Evolutionary conservation across 768 basidiomycete species (phyloP).

Genomic region (Strobilomyces echinocephalus): DNA sequence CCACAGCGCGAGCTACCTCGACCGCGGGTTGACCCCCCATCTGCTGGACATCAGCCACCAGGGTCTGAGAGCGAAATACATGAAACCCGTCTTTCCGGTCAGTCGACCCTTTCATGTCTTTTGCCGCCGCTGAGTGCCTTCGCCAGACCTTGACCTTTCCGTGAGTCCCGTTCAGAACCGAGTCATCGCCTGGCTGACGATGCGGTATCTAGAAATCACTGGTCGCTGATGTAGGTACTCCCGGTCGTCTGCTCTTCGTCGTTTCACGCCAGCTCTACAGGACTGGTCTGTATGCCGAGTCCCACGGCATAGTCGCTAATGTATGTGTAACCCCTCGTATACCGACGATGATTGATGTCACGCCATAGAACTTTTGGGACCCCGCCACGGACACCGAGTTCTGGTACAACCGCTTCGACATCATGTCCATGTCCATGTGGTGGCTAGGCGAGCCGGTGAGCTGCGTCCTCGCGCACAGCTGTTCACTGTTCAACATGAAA

Average conservation of each 20-base stretch:
- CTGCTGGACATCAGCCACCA: slow-evolving; percentile 73
- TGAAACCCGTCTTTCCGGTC: slow-evolving; percentile 86
- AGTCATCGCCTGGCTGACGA: background rate
- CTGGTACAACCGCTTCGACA: slow-evolving; percentile 59
- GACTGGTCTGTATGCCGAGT: slow-evolving; percentile 87
- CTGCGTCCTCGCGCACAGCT: slow-evolving; percentile 3
- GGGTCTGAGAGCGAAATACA: slow-evolving; percentile 82
- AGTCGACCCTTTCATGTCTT: slow-evolving; percentile 33
- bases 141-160: slow-evolving; percentile 83
- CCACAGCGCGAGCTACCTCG: slow-evolving; percentile 77
- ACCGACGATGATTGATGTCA: background rate
- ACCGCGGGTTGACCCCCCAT: slow-evolving; percentile 81
- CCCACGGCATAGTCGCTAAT: slow-evolving; percentile 88
- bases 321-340: slow-evolving; percentile 35
- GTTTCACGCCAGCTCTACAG: slow-evolving; percentile 34
- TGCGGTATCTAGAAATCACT: slow-evolving; percentile 67
- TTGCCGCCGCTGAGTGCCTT: slow-evolving; percentile 1
- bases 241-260: background rate
- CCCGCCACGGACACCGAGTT: slow-evolving; percentile 60
- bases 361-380: slow-evolving; percentile 78
- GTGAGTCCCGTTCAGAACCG: slow-evolving; percentile 40
- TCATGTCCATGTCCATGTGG: slow-evolving; percentile 68
- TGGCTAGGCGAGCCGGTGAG: slow-evolving; percentile 88
- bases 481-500: background rate
- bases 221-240: slow-evolving; percentile 67